Evolutionary conservation across 768 basidiomycete genomes (phyloP).

Genomic region (Tephrocybe sp.): DNA sequence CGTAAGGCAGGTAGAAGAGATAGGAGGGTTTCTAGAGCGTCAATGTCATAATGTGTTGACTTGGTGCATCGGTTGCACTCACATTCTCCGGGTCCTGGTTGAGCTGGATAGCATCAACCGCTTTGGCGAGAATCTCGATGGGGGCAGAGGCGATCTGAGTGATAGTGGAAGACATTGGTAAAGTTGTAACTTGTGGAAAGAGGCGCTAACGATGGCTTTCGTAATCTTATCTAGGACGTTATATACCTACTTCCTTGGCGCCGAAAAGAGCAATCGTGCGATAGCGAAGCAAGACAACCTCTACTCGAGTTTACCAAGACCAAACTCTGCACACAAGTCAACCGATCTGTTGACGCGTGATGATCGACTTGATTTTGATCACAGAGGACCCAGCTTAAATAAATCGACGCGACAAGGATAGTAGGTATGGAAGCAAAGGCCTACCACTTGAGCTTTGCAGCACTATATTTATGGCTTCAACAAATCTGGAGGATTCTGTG

Average conservation of each 20-base stretch:
- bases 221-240: background rate
- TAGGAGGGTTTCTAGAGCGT: slow-evolving; percentile 34
- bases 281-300: slow-evolving; percentile 11
- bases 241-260: background rate
- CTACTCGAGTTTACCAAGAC: too few relatives aligned
- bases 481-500: too few relatives aligned
- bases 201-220: background rate
- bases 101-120: background rate
- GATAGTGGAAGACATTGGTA: slow-evolving; percentile 5
- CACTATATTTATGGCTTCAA: too few relatives aligned
- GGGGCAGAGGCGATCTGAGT: slow-evolving; percentile 2
- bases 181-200: too few relatives aligned
- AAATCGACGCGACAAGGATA: too few relatives aligned
- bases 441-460: too few relatives aligned
- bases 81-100: slow-evolving; percentile 1
- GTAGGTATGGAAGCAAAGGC: too few relatives aligned
- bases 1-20: slow-evolving; percentile 49
- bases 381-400: too few relatives aligned
- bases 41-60: background rate
- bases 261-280: background rate
- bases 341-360: too few relatives aligned
- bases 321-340: too few relatives aligned
- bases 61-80: background rate
- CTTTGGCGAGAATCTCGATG: background rate
- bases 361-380: too few relatives aligned